These are phyloP conservation scores for Phoenix dactylifera DNA, from an alignment of 176 grass and related monocot genomes.

Conservation along the genomic window DNA sequence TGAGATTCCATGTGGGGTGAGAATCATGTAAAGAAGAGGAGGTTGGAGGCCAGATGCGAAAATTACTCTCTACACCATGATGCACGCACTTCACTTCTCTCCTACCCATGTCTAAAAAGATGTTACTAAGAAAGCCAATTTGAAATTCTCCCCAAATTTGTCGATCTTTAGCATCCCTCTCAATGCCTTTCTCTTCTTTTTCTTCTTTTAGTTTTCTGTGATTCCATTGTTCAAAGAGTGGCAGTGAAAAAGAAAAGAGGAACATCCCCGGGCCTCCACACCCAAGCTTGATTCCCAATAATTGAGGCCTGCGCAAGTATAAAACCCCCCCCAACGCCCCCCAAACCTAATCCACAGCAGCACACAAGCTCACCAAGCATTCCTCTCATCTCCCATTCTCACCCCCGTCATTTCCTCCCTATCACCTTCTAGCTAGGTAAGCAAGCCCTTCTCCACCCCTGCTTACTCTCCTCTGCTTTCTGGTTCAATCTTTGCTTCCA, in stretches of 20 bases:
- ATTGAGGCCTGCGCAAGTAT: constrained; percentile 9
- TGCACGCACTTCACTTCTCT: constrained; percentile 1
- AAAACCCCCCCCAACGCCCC: constrained; percentile 1
- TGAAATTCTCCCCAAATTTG: constrained; percentile 9
- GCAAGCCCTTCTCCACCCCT: too few species aligned
- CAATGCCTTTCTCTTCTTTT: constrained; percentile 5
- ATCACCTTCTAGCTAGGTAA: too few species aligned
- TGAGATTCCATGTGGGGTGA: too few species aligned
- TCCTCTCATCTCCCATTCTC: too few species aligned
- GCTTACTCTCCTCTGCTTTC: too few species aligned
- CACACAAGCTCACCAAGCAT: too few species aligned
- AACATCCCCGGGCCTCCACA: not conserved
- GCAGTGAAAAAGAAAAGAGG: constrained; percentile 9
- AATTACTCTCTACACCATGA: not conserved
- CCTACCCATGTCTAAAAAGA: constrained; percentile 2
- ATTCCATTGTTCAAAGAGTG: constrained; percentile 15
- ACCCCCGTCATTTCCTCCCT: too few species aligned
- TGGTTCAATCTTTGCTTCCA: too few species aligned
- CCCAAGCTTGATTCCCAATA: too few species aligned
- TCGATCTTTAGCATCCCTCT: not conserved
- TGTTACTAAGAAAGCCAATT: constrained; percentile 3
- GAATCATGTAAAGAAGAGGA: too few species aligned
- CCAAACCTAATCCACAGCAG: not conserved
- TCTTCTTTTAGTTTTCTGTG: constrained; percentile 17
- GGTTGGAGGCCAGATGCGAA: too few species aligned